phyloP scores from a whole-genome alignment of 176 grass and related monocot genomes.

The Musa schizocarpa region DNA sequence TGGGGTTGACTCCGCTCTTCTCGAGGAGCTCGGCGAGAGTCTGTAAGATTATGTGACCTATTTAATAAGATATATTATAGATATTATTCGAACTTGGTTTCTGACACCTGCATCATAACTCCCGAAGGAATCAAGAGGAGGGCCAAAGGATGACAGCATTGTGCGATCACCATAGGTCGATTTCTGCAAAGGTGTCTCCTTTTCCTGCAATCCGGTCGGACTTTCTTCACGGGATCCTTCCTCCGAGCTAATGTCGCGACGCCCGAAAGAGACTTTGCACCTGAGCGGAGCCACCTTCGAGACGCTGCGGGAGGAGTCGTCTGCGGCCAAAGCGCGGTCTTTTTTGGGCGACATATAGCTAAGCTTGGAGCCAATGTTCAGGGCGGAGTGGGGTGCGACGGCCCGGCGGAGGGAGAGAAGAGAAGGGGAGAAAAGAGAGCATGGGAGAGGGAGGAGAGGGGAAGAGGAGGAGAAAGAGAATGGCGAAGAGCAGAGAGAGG shows the following conservation, averaged over 20 bases:
- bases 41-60: too few species aligned
- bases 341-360: conserved; percentile 47
- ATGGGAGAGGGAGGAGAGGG: conserved; percentile 11
- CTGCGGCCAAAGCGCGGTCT: conserved; percentile 58
- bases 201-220: background rate
- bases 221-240: background rate
- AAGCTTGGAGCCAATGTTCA: conserved; percentile 24
- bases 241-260: conserved; percentile 2
- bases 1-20: conserved; percentile 74
- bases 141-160: conserved; percentile 19
- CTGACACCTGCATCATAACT: conserved; percentile 26
- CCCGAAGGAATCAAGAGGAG: conserved; percentile 44
- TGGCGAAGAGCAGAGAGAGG: background rate
- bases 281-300: conserved; percentile 42
- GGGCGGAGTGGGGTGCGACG: conserved; percentile 1
- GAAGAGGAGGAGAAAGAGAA: conserved; percentile 22
- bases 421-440: background rate
- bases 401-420: conserved; percentile 3
- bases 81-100: conserved; percentile 55
- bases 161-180: background rate
- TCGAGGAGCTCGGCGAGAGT: conserved; percentile 83
- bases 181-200: conserved; percentile 15
- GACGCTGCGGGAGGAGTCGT: conserved; percentile 67
- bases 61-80: too few species aligned
- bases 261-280: conserved; percentile 40